These are phyloP conservation scores for Aspergillus cavernicola DNA, from an alignment of 495 filamentous ascomycete genomes.

Conservation along the genomic window DNA sequence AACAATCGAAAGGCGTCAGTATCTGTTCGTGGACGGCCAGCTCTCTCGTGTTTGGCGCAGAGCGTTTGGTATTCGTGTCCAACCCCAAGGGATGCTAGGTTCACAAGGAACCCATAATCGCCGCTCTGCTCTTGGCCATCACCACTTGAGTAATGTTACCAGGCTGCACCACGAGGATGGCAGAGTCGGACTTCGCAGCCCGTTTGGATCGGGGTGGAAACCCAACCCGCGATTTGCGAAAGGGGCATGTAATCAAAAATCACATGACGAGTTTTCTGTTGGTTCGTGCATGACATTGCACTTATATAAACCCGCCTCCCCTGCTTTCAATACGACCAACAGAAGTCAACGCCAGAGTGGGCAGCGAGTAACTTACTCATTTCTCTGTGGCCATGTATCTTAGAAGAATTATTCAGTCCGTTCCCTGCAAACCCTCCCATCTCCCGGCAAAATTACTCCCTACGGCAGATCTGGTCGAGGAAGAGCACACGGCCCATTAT, in stretches of 20 bases:
- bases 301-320: conserved; percentile 6
- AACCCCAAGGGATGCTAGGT: too few species aligned
- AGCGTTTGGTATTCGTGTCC: not conserved
- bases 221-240: too few species aligned
- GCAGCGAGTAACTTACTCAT: conserved; percentile 7
- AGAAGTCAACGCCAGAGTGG: conserved; percentile 4
- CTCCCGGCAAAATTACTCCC: conserved; percentile 14
- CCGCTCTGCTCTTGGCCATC: too few species aligned
- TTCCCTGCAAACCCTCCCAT: conserved; percentile 13
- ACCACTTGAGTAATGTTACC: too few species aligned
- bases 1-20: not conserved
- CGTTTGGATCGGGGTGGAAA: too few species aligned
- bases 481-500: conserved; percentile 30
- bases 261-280: too few species aligned
- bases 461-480: conserved; percentile 13
- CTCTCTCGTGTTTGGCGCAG: not conserved
- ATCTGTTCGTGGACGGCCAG: not conserved
- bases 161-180: too few species aligned
- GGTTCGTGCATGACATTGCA: not conserved
- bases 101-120: too few species aligned
- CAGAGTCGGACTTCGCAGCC: too few species aligned
- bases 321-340: conserved; percentile 13
- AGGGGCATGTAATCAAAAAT: too few species aligned
- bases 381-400: conserved; percentile 13
- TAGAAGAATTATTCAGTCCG: conserved; percentile 14